Conservation (phyloP, 2,329 filamentous ascomycete species). For the Ilyonectria robusta region DNA sequence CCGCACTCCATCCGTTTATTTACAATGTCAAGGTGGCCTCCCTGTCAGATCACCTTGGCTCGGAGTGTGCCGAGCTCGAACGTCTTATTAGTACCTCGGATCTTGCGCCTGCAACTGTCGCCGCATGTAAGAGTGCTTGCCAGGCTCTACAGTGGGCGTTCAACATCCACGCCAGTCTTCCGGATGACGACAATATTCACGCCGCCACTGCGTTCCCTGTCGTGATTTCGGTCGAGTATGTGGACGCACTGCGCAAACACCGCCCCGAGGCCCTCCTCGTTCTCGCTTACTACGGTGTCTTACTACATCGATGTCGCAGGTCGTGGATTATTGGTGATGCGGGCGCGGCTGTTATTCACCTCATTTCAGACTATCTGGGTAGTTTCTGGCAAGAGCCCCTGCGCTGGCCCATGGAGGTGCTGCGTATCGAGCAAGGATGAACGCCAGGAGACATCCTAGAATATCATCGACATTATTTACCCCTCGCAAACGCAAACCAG, state of each 20-base stretch:
- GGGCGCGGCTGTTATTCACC: slow-evolving; percentile 50
- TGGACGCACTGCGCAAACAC: slow-evolving; percentile 53
- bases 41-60: slow-evolving; percentile 33
- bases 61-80: slow-evolving; percentile 47
- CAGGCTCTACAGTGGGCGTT: slow-evolving; percentile 53
- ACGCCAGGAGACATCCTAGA: not conserved
- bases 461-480: not conserved
- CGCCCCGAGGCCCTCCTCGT: slow-evolving; percentile 61
- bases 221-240: slow-evolving; percentile 50
- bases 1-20: slow-evolving; percentile 51
- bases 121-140: slow-evolving; percentile 50
- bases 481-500: not conserved
- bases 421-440: slow-evolving; percentile 47
- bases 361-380: slow-evolving; percentile 52
- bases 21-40: slow-evolving; percentile 36
- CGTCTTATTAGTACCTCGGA: slow-evolving; percentile 52
- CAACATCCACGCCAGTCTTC: slow-evolving; percentile 48
- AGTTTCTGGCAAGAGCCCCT: slow-evolving; percentile 52
- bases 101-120: slow-evolving; percentile 45
- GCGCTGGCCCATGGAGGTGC: slow-evolving; percentile 52
- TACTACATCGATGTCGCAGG: slow-evolving; percentile 59
- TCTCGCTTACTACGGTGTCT: slow-evolving; percentile 64
- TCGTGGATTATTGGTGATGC: slow-evolving; percentile 58
- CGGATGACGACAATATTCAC: slow-evolving; percentile 44
- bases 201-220: slow-evolving; percentile 53